A percentile compares a stretch with the other conserved stretches of the same genome.
These are phyloP conservation scores for Chlamydomonas incerta DNA, from an alignment of 139 green algal species.

Conservation along the genomic window DNA sequence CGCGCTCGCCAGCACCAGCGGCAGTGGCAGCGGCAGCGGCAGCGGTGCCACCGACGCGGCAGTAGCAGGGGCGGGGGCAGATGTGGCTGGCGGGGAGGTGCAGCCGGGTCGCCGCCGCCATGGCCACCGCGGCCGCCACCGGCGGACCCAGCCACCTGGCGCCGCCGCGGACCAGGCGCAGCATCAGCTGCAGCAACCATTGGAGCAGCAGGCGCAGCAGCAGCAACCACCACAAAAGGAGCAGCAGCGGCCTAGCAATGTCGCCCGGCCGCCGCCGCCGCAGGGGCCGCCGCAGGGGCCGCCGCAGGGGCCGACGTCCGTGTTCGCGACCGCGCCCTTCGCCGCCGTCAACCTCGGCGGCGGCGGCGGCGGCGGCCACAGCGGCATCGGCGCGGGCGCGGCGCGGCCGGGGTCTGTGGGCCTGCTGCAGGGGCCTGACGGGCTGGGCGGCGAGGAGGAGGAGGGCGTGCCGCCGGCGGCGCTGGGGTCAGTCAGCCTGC, in stretches of 20 bases:
- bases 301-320: neutral
- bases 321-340: neutral
- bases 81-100: neutral
- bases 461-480: constrained; percentile 60
- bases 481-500: constrained; percentile 55
- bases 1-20: constrained; percentile 19
- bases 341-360: constrained; percentile 18
- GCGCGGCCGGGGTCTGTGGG: neutral
- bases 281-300: neutral
- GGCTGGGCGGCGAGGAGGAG: constrained; percentile 19
- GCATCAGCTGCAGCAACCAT: neutral
- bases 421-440: neutral
- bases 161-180: too few relatives aligned
- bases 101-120: constrained; percentile 19
- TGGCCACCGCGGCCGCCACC: neutral
- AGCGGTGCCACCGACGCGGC: constrained; percentile 6
- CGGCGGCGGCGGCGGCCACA: neutral
- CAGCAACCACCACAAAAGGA: neutral
- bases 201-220: neutral
- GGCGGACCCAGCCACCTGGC: neutral
- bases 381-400: neutral
- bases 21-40: constrained; percentile 11
- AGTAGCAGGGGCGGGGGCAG: neutral
- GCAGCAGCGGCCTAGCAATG: neutral
- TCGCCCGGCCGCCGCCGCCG: too few relatives aligned